Evolutionary conservation across 2,329 filamentous ascomycete species (phyloP), one percentile per base, ranked within the genome.

Genomic region (Fusarium zealandicum): DNA sequence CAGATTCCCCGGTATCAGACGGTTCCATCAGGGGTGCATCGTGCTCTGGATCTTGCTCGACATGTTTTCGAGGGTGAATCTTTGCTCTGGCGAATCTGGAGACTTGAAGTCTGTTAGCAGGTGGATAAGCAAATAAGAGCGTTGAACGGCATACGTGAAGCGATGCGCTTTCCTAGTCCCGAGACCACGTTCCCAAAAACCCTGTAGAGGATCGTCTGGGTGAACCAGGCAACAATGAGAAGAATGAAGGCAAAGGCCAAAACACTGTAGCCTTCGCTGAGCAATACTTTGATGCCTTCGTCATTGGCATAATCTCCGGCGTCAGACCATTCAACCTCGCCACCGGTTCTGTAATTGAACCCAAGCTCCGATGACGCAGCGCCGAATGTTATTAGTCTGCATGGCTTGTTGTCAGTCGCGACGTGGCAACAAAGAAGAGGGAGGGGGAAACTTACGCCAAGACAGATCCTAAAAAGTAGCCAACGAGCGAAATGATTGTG

Each of bases 321-420:
- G 46, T 72, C 69, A 13, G 50, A 54, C 69, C 69, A 72, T 39
- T 70, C 63, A n/a, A 71, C 53, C 43, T 71, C 67, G 45, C 67
- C 67, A n/a, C 69, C 69, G 13, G 69, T 69, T 46, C 65, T 59
- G 51, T 61, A 68, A 40, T 59, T 68, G 48, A 72, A 72, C 11
- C 69, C 68, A n/a, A 70, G 56, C 39, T 71, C 68, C 7, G 69
- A 70, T 10, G 69, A 61, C 17, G 68, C 69, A 22, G 66, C 69
- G 41, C 54, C 54, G n/a, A 69, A 54, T 4, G 65, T 64, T 33
- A 69, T 61, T 32, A 68, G 22, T 41, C 69, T 70, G 38, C 44
- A 33, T 14, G 17, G 41, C 33, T 40, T 38, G 40, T 6, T 40
- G 51, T 63, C 35, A 63, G 59, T 20, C 31, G 33, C 22, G 17